Conservation (phyloP, 2,329 filamentous ascomycete genomes). For the Catunica adiposa region DNA sequence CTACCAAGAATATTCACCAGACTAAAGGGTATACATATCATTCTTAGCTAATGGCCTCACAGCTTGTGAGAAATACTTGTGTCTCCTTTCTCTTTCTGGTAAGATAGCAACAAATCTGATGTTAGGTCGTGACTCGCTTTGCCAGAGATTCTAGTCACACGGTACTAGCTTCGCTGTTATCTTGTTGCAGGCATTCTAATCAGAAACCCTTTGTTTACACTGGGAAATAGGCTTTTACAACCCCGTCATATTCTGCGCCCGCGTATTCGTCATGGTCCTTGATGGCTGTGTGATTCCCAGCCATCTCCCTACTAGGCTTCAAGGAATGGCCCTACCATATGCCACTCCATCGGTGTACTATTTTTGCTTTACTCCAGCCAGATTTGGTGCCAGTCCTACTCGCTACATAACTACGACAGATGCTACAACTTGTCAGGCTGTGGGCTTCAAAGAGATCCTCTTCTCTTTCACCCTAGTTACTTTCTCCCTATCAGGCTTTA, state of each 20-base stretch:
- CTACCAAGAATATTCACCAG: too few relatives aligned
- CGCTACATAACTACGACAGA: not conserved
- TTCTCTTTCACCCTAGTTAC: constrained; percentile 11
- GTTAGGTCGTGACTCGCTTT: not conserved
- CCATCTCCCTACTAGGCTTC: not conserved
- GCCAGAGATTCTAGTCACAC: not conserved
- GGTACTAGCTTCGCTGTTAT: not conserved
- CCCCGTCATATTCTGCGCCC: constrained; percentile 10
- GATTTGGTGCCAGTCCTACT: not conserved
- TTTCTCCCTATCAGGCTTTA: constrained; percentile 2
- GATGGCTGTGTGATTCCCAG: not conserved
- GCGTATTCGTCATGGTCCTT: constrained; percentile 7
- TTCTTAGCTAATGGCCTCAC: too few relatives aligned
- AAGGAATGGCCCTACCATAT: not conserved
- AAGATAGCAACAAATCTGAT: not conserved
- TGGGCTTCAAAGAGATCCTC: not conserved
- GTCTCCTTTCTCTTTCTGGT: not conserved
- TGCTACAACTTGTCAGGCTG: not conserved
- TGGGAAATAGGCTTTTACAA: not conserved
- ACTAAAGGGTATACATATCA: too few relatives aligned
- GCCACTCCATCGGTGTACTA: not conserved
- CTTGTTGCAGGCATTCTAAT: not conserved
- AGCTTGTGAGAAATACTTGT: too few relatives aligned
- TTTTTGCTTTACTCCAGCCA: not conserved
- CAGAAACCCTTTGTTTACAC: not conserved